Base-by-base conservation (phyloP, 768 basidiomycete species). In the Lactarius sanguifluus region DNA sequence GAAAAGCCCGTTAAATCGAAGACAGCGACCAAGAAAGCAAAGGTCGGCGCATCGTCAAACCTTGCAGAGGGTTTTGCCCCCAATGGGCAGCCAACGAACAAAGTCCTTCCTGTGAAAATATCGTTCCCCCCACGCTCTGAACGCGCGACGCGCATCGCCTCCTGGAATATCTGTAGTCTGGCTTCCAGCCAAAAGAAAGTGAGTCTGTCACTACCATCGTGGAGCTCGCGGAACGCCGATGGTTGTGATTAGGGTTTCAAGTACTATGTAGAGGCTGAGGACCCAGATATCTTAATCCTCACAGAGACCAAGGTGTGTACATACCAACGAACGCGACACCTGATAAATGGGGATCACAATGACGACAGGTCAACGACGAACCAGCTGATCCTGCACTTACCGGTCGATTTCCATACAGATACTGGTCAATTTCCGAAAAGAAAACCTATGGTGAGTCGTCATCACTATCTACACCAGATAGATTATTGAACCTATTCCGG, bases 151-250 rank as follows among this genome's bases (percentile, higher is more conserved):
- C 80, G 87, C 18, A 78, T 95, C 34, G 83, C 83, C 18, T 75
- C 88, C 5, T 94, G 91, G 91, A 94, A 94, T 73, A 83, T 95
- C 7, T 91, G 88, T 69, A 88, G 94, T 5, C 77, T 91, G 60
- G 86, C 86, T 40, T 83, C 91, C 1, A 85, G 87, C 64, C 82
- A 86, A 70, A 94, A 89, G 77, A 94, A 96, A 84, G 92, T 88
- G 64, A 59, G 75, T 60, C 7, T 38, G 40, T 34, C 54, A 30
- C 32, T 0, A 36, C 43, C 3, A 5, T 43, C 61, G n/a, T 52
- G 50, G 23, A 41, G 7, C 5, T 43, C 36, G 64, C 13, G 68
- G 15, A 41, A 28, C 34, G 28, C 41, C 64, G 18, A 36, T 23
- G 28, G 38, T n/a, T 41, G 0, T 10, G 32, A 34, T 56, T 36